Evolutionary conservation across 306 rosid genomes (phyloP).

Genomic region (Ziziphus jujuba): DNA sequence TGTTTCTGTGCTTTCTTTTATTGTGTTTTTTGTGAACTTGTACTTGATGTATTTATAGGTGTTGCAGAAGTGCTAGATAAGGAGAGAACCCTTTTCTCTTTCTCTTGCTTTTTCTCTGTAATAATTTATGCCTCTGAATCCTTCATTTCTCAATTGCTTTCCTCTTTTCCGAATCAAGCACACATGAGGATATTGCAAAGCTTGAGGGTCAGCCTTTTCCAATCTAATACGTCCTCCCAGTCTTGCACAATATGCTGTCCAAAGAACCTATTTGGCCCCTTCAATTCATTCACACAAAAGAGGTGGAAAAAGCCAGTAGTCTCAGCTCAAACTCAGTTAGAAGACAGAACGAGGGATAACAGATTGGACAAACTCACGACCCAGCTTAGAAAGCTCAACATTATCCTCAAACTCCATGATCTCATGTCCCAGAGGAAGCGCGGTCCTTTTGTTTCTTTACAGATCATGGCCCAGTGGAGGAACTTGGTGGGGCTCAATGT

Average conservation of each 20-base stretch:
- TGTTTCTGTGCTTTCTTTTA: too few relatives aligned
- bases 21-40: too few relatives aligned
- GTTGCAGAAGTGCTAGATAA: too few relatives aligned
- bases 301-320: slow-evolving; percentile 62
- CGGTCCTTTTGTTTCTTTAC: slow-evolving; percentile 63
- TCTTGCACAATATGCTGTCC: slow-evolving; percentile 18
- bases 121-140: too few relatives aligned
- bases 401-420: slow-evolving; percentile 41
- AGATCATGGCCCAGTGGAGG: slow-evolving; percentile 70
- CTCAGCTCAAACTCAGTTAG: slow-evolving; percentile 73
- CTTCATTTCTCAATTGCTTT: too few relatives aligned
- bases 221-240: background rate
- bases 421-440: slow-evolving; percentile 58
- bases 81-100: too few relatives aligned
- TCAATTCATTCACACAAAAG: slow-evolving; percentile 42
- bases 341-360: slow-evolving; percentile 57
- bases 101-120: too few relatives aligned
- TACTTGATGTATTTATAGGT: too few relatives aligned
- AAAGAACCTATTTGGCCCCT: slow-evolving; percentile 40
- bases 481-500: slow-evolving; percentile 48
- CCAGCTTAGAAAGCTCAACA: slow-evolving; percentile 42
- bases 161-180: background rate
- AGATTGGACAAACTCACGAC: slow-evolving; percentile 55
- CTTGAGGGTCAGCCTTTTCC: slow-evolving; percentile 20
- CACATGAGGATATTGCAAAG: slow-evolving; percentile 34